Percentiles rank a stretch among this genome's conserved stretches.
phyloP scores from a whole-genome alignment of 441 rosid genomes.

The Euphorbia corollata region DNA sequence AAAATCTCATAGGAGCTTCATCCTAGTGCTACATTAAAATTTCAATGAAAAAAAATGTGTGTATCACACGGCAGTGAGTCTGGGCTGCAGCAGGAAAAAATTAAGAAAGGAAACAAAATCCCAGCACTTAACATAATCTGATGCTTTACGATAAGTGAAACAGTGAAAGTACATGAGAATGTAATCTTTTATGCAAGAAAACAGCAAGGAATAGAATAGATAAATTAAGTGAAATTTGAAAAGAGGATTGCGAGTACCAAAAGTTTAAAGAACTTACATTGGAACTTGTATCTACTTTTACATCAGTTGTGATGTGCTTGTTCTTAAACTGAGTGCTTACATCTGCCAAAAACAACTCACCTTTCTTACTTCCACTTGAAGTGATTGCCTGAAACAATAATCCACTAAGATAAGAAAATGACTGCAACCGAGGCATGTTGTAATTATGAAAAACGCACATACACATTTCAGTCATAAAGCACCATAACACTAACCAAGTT shows the following conservation, averaged over 20 bases:
- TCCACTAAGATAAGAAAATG: constrained; percentile 8
- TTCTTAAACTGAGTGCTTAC: constrained; percentile 52
- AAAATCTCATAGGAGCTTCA: not conserved
- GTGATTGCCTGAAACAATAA: constrained; percentile 59
- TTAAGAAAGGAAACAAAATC: not conserved
- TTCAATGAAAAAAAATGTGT: not conserved
- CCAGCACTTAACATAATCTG: not conserved
- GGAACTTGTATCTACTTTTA: constrained; percentile 57
- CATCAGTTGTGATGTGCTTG: constrained; percentile 54
- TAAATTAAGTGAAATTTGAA: not conserved
- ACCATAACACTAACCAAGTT: not conserved
- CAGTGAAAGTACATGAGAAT: not conserved
- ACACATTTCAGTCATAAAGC: not conserved
- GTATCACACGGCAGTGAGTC: not conserved
- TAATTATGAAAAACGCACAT: not conserved
- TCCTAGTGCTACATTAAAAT: not conserved
- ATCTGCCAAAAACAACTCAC: constrained; percentile 64
- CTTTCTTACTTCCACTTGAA: constrained; percentile 68
- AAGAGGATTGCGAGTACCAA: not conserved
- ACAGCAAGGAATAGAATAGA: not conserved
- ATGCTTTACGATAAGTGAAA: not conserved
- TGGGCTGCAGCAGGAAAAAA: not conserved
- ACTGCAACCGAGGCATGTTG: not conserved
- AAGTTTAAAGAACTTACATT: constrained; percentile 33
- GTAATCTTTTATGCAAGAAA: not conserved